Evolutionary conservation across 2,329 filamentous ascomycete genomes (phyloP), one percentile per base, ranked within the genome.

Genomic region (Metarhizium guizhouense): DNA sequence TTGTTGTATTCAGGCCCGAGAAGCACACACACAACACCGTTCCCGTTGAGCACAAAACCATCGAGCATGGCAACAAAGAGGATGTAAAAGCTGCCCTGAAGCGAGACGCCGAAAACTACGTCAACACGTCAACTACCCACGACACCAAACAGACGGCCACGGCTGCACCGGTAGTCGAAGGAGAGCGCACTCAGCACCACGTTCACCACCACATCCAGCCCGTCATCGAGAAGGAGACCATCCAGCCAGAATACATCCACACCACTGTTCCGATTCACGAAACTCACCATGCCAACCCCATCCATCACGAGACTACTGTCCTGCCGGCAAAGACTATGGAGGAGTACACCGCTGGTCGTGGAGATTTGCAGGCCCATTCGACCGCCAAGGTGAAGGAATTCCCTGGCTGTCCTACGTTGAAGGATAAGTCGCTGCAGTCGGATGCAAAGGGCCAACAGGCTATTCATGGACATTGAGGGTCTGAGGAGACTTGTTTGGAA

Each of bases 221-320:
- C 0, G 78, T 90, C 0, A 74, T 90, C 40, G 76, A 90, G 52
- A 88, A 87, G 66, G 83, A 89, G 61, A 82, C 79, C 1, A 74
- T 89, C 32, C 80, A 87, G 60, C 85, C 84, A 2, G 76, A 82
- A 16, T 79, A 90, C 3, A 76, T 88, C 1, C 87, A 90, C 73
- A 89, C 83, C 29, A 88, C 84, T 1, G 76, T 87, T 0, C 87
- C 86, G 0, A 78, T 90, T 47, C 86, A 90, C 60, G 87, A 90
- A 71, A 79, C 81, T 2, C 86, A 90, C 65, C 83, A 88, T 63
- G 82, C 85, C 52, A 75, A 80, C 14, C 76, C 85, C 1, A 78
- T 86, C 57, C 82, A 87, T 65, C 87, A 90, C 65, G 75, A 77
- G 47, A 78, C 83, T 2, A 83, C 84, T 0, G 76, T 80, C 3